Evolutionary conservation across 306 rosid species (phyloP).

Genomic region (Gastrolobium villosum): DNA sequence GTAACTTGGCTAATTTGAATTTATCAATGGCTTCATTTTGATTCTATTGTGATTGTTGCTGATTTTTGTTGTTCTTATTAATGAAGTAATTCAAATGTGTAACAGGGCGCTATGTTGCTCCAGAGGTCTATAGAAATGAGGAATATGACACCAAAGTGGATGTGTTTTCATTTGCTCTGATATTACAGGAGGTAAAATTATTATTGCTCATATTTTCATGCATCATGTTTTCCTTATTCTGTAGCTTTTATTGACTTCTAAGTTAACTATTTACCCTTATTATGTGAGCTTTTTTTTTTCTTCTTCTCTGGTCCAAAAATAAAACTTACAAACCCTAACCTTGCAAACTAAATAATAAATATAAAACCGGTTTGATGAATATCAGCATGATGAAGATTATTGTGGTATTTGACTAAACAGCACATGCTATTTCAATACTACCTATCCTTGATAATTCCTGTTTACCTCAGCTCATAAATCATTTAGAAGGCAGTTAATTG

Average conservation of each 20-base stretch:
- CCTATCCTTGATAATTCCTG: not conserved
- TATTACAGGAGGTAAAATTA: slow-evolving; percentile 62
- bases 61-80: slow-evolving; percentile 29
- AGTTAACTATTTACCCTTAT: slow-evolving; percentile 11
- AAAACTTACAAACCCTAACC: slow-evolving; percentile 17
- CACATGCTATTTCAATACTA: not conserved
- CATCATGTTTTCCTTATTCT: not conserved
- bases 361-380: slow-evolving; percentile 4
- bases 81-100: slow-evolving; percentile 36
- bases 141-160: slow-evolving; percentile 67
- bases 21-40: slow-evolving; percentile 9
- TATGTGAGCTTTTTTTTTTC: not conserved
- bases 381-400: not conserved
- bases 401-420: not conserved
- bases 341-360: not conserved
- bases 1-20: slow-evolving; percentile 31
- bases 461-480: not conserved
- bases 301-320: slow-evolving; percentile 1
- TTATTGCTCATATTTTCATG: slow-evolving; percentile 11
- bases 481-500: slow-evolving; percentile 5
- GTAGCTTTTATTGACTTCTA: not conserved
- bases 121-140: slow-evolving; percentile 64
- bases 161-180: slow-evolving; percentile 66
- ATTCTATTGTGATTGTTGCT: slow-evolving; percentile 33
- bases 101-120: slow-evolving; percentile 73